phyloP scores from a whole-genome alignment of 352 stramenopile species.

The Phytophthora pluvialis region DNA sequence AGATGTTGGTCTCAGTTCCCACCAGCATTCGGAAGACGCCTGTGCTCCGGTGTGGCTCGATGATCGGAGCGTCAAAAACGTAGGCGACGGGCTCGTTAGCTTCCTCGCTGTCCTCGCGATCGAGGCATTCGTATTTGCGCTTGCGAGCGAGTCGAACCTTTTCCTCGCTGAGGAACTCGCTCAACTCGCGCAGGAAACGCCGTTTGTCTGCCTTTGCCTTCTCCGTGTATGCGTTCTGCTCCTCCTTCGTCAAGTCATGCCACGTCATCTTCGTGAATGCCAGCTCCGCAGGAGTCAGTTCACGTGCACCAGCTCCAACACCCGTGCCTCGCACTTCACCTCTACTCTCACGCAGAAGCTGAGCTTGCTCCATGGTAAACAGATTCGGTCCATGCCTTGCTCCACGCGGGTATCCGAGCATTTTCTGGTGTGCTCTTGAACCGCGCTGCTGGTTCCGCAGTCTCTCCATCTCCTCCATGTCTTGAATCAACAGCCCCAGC shows the following conservation, averaged over 20 bases:
- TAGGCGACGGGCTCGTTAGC: conserved; percentile 66
- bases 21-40: conserved; percentile 79
- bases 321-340: conserved; percentile 5
- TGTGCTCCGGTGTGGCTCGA: conserved; percentile 53
- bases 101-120: conserved; percentile 29
- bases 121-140: conserved; percentile 59
- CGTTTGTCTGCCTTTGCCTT: conserved; percentile 53
- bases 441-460: conserved; percentile 61
- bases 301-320: conserved; percentile 14
- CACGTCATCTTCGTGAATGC: conserved; percentile 47
- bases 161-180: conserved; percentile 59
- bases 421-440: conserved; percentile 53
- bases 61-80: conserved; percentile 80
- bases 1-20: conserved; percentile 35
- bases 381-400: conserved; percentile 64
- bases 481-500: conserved; percentile 65
- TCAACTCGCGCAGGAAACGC: conserved; percentile 60
- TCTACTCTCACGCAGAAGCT: conserved; percentile 40
- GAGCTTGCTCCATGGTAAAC: conserved; percentile 73
- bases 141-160: conserved; percentile 48
- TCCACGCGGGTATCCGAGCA: conserved; percentile 59
- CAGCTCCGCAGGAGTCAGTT: conserved; percentile 38
- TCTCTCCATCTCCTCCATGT: conserved; percentile 72
- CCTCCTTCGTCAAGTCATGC: conserved; percentile 52
- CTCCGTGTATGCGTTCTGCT: conserved; percentile 56